These are phyloP conservation scores for Mentha longifolia DNA, from an alignment of 257 asterid genomes.

Conservation along the genomic window DNA sequence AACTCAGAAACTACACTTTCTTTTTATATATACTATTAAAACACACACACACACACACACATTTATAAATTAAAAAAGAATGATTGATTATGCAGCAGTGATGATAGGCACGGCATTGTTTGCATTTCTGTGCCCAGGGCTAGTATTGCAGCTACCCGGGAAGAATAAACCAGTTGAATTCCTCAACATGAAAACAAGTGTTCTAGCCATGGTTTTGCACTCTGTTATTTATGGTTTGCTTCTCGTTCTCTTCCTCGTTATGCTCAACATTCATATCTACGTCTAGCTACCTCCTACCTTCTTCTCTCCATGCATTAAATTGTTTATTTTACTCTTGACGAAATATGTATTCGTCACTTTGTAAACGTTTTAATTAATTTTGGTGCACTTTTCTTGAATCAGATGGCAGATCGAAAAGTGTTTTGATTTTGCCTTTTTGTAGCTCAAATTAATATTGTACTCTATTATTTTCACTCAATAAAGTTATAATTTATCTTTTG, in stretches of 20 bases:
- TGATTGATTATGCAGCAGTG: conserved; percentile 73
- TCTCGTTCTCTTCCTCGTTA: conserved; percentile 65
- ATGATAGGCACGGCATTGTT: conserved; percentile 74
- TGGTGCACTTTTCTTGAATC: too few relatives aligned
- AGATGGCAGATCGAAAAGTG: too few relatives aligned
- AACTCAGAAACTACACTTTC: not conserved
- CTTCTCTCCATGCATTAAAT: not conserved
- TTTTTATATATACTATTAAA: too few relatives aligned
- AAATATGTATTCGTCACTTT: too few relatives aligned
- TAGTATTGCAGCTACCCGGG: conserved; percentile 79
- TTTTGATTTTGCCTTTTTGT: not conserved
- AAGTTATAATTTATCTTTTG: not conserved
- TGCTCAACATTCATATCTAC: conserved; percentile 72
- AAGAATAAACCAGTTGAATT: conserved; percentile 66
- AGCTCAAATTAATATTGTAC: not conserved
- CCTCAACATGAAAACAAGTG: conserved; percentile 76
- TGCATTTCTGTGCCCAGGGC: conserved; percentile 71
- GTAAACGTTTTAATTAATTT: too few relatives aligned
- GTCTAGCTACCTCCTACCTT: conserved; percentile 31
- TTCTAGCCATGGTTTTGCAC: conserved; percentile 60
- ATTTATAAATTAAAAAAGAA: conserved; percentile 9
- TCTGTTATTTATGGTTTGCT: conserved; percentile 72
- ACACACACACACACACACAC: too few relatives aligned
- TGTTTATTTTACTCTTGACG: not conserved
- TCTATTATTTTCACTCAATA: not conserved